Evolutionary conservation across 140 eudicot genomes (phyloP), one percentile per base, ranked within the genome.

Genomic region (Flaveria floridana): DNA sequence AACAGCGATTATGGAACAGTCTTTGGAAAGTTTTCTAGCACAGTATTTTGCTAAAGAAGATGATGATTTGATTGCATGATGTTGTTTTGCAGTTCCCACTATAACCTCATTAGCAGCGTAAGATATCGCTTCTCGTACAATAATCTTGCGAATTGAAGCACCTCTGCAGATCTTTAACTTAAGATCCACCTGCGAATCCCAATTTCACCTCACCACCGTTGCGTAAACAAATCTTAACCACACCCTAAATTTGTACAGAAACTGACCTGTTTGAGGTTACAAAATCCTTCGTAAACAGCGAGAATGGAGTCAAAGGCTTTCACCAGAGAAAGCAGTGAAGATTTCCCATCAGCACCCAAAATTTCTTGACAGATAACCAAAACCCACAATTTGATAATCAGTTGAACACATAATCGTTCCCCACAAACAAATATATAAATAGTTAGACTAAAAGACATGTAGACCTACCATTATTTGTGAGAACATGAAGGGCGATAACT

Each of bases 131-230:
- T 92, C 98, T 10, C 96, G 82, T 34, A 87, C 92, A 30, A 92
- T 52, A 53, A 92, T 78, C 80, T 92, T 89, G 15, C 86, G 83
- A 62, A 82, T 42, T 16, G 96, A 87, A 69, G 83, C 64, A 52
- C 98, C 98, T 72, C 98, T 87, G 76, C 98, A 92, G 78, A 92
- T 86, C 86, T 92, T 92, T 51, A 92, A 86, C 84, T 92, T 92
- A 58, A 92, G 90, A 82, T 92, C 98, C 56, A 92, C 95, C 98
- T 92, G 72, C 59, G 82, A 81, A 18, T 65, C 68, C 28, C 7
- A 21, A 34, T 19, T 52, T 13, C 37, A 12, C 56, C 65, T 28
- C 56, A 76, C 10, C 41, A 57, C 7, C 41, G 41, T 34, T 34
- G 41, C 41, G 6, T 34, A 34, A 55, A 55, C 2, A 11, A 4